Evolutionary conservation across 805 yeast species (phyloP).

Genomic region (Saccharomycopsis fodiens): DNA sequence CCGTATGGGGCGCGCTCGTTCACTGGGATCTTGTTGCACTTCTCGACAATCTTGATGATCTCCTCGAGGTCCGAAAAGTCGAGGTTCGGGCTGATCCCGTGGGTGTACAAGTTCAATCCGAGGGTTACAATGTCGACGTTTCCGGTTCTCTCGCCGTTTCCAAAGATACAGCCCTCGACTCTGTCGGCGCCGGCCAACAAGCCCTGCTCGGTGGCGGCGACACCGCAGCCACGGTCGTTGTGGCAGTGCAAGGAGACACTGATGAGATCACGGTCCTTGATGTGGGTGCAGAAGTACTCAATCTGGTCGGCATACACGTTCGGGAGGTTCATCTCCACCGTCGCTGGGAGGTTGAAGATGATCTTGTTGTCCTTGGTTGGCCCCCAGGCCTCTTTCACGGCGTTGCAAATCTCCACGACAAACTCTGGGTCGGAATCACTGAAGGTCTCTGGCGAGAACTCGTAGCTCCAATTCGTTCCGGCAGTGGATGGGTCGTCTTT

Average conservation of each 20-base stretch:
- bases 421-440: conserved; percentile 68
- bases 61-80: conserved; percentile 65
- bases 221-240: conserved; percentile 79
- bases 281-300: conserved; percentile 63
- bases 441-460: conserved; percentile 75
- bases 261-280: conserved; percentile 63
- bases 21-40: conserved; percentile 70
- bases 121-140: conserved; percentile 72
- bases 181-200: conserved; percentile 78
- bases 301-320: conserved; percentile 75
- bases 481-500: conserved; percentile 63
- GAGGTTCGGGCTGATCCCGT: conserved; percentile 63
- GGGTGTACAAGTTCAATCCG: conserved; percentile 71
- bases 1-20: conserved; percentile 75
- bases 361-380: conserved; percentile 70
- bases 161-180: conserved; percentile 77
- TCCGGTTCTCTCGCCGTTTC: conserved; percentile 83
- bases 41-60: conserved; percentile 61
- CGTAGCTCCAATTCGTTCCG: conserved; percentile 62
- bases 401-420: conserved; percentile 72
- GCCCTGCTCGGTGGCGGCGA: conserved; percentile 75
- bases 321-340: conserved; percentile 72
- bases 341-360: conserved; percentile 73
- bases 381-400: conserved; percentile 72
- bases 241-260: conserved; percentile 68